These are phyloP conservation scores for Limonium bicolor DNA, from an alignment of 148 eudicot species.

Conservation along the genomic window DNA sequence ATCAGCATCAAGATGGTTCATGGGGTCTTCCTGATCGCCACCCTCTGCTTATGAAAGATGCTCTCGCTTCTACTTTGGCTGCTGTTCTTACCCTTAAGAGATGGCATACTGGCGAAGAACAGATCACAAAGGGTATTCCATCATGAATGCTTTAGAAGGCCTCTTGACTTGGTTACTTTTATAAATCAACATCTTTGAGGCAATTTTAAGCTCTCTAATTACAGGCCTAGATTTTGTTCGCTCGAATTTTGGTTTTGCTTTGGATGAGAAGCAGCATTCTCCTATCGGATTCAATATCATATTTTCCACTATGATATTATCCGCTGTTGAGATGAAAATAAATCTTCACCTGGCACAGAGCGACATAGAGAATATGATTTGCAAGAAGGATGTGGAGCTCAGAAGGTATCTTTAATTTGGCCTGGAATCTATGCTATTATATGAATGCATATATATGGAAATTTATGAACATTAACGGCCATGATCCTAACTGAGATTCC, in stretches of 20 bases:
- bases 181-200: too few species aligned
- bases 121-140: constrained; percentile 54
- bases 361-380: constrained; percentile 23
- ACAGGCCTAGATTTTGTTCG: constrained; percentile 63
- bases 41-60: constrained; percentile 44
- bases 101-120: constrained; percentile 74
- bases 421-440: too few species aligned
- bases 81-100: constrained; percentile 65
- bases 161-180: neutral
- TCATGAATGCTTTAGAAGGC: neutral
- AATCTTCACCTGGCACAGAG: constrained; percentile 28
- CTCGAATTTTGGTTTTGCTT: constrained; percentile 40
- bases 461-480: too few species aligned
- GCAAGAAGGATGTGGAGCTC: constrained; percentile 41
- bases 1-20: constrained; percentile 73
- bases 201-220: too few species aligned
- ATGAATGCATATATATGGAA: too few species aligned
- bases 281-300: constrained; percentile 74
- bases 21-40: constrained; percentile 63
- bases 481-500: too few species aligned
- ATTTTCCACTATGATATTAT: constrained; percentile 66
- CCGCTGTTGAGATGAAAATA: constrained; percentile 34
- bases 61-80: constrained; percentile 63
- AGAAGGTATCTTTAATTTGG: too few species aligned
- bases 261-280: constrained; percentile 34